Evolutionary conservation across 1,139 yeast species (phyloP).

Genomic region (Candida smagusa): DNA sequence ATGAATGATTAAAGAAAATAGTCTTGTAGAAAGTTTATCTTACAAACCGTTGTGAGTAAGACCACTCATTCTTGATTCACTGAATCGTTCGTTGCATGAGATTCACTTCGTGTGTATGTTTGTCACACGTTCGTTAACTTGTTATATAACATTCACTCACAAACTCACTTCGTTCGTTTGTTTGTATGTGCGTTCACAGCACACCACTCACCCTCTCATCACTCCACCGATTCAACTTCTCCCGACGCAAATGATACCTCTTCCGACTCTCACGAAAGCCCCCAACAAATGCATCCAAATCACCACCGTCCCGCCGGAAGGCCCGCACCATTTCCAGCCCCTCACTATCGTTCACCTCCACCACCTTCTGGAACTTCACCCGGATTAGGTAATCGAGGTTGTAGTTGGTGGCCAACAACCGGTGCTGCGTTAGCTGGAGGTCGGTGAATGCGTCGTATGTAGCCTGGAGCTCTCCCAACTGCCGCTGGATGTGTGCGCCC

Average conservation of each 20-base stretch:
- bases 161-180: too few species aligned
- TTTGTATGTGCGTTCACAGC: too few species aligned
- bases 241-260: conserved; percentile 51
- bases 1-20: too few species aligned
- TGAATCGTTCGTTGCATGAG: too few species aligned
- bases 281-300: conserved; percentile 8
- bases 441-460: conserved; percentile 32
- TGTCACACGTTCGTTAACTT: too few species aligned
- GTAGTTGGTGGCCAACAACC: conserved; percentile 36
- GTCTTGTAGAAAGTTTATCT: too few species aligned
- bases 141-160: too few species aligned
- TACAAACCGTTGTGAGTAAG: too few species aligned
- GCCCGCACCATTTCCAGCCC: conserved; percentile 19
- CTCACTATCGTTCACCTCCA: conserved; percentile 22
- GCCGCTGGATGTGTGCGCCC: conserved; percentile 24
- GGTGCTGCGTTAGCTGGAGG: conserved; percentile 40
- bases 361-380: conserved; percentile 25
- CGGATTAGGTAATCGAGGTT: conserved; percentile 29
- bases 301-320: conserved; percentile 11
- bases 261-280: conserved; percentile 47
- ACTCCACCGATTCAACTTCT: conserved; percentile 57
- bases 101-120: too few species aligned
- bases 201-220: conserved; percentile 65
- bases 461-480: conserved; percentile 23
- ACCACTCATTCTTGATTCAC: too few species aligned